Evolutionary conservation across 441 rosid species (phyloP), one percentile per base, ranked within the genome.

Genomic region (Populus hybrid): DNA sequence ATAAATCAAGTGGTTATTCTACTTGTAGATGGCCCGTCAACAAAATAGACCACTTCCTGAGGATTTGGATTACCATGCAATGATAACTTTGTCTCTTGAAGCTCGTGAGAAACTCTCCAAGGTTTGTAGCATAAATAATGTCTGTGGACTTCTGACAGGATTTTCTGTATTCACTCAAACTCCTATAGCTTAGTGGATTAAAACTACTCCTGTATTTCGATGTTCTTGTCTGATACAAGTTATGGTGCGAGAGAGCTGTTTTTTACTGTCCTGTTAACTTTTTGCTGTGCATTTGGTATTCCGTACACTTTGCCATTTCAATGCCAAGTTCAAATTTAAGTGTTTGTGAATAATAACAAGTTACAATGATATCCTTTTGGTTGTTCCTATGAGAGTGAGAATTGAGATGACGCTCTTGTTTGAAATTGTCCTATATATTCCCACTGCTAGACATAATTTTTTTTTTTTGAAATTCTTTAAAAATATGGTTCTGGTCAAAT

Each of bases 51-150:
- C 81, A 72, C 95, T 95, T 86, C 93, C 99, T n/a, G 88, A 88
- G 16, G 87, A 91, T 91, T 87, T 95, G 89, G 95, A 95, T 89
- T 95, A 95, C 90, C 64, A 84, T 86, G 84, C 91, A 40, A 90
- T 95, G 97, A 87, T 88, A 81, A 93, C 94, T 42, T 78, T 95
- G 80, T 95, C 97, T 11, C 91, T 84, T 65, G 99, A 95, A 90
- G 90, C 98, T 16, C 95, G 99, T 63, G 98, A 95, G 82, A 95
- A 95, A 76, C 95, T 95, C 74, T 92, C 99, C 74, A 95, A 95
- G 98, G 99, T 95, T 72, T 82, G 38, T 35, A 35, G 38, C 38
- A 35, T 35, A 35, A 35, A 31, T 63, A 50, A 14, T 28, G 29
- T 9, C 24, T 64, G 31, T 21, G 29, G 11, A 64, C 14, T 23